Evolutionary conservation across 176 grass and related monocot genomes (phyloP), one percentile per base, ranked within the genome.

Genomic region (Zizania latifolia): DNA sequence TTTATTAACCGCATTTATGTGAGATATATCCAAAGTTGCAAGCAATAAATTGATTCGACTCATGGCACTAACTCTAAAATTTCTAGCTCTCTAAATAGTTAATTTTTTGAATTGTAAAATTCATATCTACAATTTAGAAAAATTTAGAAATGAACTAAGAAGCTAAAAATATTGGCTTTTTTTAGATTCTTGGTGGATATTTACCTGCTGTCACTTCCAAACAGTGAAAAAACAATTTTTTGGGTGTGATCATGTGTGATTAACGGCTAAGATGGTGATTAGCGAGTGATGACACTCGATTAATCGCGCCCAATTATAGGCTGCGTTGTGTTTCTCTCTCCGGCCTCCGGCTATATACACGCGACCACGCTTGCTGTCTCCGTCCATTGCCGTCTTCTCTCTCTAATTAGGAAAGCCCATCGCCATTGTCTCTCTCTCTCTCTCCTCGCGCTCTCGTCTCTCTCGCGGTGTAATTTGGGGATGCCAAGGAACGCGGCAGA

Each of bases 401-500:
- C 13, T n/a, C 35, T 26, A 51, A 51, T 51, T 51, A 51, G 46
- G 40, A 2, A 21, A 51, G 19, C 19, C 45, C 46, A 21, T 51
- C 46, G 46, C 46, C 46, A 51, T 51, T 51, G 46, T 31, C 44
- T 69, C 13, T n/a, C 35, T 24, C 3, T 59, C 77, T 72, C 43
- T 51, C 45, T 41, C 41, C 37, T 33, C 4, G 11, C 9, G 22
- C 43, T 55, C 39, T 5, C 41, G 13, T 31, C 15, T 41, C 12
- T 26, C 21, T 37, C 26, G 46, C 6, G 16, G 46, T 31, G 28
- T 69, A 24, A 8, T 26, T 31, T 37, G 62, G 6, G 31, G n/a
- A 70, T 48, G 73, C 29, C 62, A 70, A 33, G 50, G 37, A 61
- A 24, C 62, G 73, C 68, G 84, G 75, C 89, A 56, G 65, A 63